Evolutionary conservation across 140 eudicot species (phyloP).

Genomic region (Ambrosia hybrid): DNA sequence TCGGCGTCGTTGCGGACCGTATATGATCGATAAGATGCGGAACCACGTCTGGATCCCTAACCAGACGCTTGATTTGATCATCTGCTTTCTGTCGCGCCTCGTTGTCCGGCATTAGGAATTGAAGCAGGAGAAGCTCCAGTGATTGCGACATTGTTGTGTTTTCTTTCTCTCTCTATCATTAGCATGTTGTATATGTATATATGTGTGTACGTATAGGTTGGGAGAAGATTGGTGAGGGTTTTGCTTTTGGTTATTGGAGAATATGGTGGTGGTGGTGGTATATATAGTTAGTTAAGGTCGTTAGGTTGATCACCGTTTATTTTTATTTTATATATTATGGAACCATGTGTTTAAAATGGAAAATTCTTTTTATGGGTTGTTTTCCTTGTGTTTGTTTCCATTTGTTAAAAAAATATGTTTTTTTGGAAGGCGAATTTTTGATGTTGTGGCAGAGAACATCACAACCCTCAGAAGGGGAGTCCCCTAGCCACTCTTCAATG

Average conservation of each 20-base stretch:
- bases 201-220: neutral
- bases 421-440: too few species aligned
- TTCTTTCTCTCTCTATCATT: neutral
- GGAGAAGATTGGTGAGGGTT: conserved; percentile 18
- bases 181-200: too few species aligned
- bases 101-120: conserved; percentile 92
- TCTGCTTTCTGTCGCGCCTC: conserved; percentile 93
- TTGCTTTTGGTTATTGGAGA: conserved; percentile 8
- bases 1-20: conserved; percentile 85
- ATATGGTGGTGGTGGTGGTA: neutral
- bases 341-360: neutral
- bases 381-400: too few species aligned
- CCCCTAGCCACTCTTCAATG: too few species aligned
- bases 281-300: neutral
- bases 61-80: conserved; percentile 84
- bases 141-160: conserved; percentile 72
- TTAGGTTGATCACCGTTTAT: neutral
- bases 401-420: too few species aligned
- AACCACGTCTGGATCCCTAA: conserved; percentile 86
- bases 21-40: conserved; percentile 79
- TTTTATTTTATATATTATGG: neutral
- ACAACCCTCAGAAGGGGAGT: too few species aligned
- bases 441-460: too few species aligned
- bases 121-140: conserved; percentile 75
- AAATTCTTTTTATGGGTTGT: too few species aligned